phyloP scores from a whole-genome alignment of 169 alveolate genomes.

The Toxoplasma gondii region DNA sequence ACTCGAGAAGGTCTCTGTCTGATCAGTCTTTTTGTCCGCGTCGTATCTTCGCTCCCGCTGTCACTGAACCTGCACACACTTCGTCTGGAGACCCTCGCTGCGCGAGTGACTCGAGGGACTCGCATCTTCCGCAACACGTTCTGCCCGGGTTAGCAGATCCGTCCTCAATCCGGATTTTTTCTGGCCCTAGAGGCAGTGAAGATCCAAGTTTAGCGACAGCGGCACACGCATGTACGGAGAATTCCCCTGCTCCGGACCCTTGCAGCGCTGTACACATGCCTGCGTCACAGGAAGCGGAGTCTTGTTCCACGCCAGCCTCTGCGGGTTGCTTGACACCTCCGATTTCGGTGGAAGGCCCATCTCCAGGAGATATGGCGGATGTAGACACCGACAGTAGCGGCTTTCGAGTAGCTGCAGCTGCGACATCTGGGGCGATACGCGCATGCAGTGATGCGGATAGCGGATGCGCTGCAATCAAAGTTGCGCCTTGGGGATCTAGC shows the following conservation, averaged over 20 bases:
- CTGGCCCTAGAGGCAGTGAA: not conserved
- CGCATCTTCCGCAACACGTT: not conserved
- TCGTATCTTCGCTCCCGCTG: not conserved
- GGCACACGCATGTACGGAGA: too few relatives aligned
- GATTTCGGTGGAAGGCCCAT: too few relatives aligned
- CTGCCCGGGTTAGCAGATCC: not conserved
- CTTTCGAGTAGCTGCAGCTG: not conserved
- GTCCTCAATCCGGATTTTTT: not conserved
- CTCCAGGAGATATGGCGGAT: not conserved
- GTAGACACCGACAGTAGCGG: constrained; percentile 25
- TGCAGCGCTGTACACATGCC: too few relatives aligned
- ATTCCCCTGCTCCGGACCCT: too few relatives aligned
- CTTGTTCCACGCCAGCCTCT: too few relatives aligned
- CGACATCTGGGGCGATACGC: not conserved
- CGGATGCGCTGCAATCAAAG: constrained; percentile 2
- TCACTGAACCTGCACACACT: not conserved
- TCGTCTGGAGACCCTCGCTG: not conserved
- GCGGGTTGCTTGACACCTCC: too few relatives aligned
- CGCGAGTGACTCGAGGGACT: not conserved
- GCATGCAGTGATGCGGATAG: not conserved
- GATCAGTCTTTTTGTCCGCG: not conserved
- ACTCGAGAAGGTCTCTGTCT: not conserved
- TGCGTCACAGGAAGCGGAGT: too few relatives aligned
- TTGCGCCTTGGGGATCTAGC: constrained; percentile 1
- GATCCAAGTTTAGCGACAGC: not conserved